Evolutionary conservation across 2,329 filamentous ascomycete species (phyloP).

Genomic region (Paecilomyces sp.): DNA sequence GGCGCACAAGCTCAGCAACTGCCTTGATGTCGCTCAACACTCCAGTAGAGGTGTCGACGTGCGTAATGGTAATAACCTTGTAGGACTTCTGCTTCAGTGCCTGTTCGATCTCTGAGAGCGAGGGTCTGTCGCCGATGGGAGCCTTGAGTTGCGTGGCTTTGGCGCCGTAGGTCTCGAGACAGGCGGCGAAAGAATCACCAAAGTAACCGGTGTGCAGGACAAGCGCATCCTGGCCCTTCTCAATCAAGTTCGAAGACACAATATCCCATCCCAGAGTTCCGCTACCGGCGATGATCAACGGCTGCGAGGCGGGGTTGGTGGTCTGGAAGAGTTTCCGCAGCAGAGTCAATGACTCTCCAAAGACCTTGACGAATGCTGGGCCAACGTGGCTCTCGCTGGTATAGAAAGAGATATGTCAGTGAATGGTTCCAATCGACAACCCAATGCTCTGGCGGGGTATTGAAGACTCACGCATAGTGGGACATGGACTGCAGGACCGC

Average conservation of each 20-base stretch:
- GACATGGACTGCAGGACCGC: constrained; percentile 89
- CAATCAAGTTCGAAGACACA: constrained; percentile 85
- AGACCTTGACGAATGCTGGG: constrained; percentile 77
- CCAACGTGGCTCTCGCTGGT: constrained; percentile 87
- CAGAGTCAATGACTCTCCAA: constrained; percentile 82
- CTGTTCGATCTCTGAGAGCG: constrained; percentile 79
- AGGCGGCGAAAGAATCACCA: constrained; percentile 88
- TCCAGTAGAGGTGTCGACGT: constrained; percentile 95
- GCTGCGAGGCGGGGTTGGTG: constrained; percentile 71
- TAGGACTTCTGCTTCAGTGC: constrained; percentile 85
- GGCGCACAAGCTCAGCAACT: constrained; percentile 73
- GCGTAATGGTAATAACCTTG: constrained; percentile 90
- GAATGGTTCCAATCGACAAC: neutral
- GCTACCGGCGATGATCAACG: constrained; percentile 88
- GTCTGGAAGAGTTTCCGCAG: constrained; percentile 93
- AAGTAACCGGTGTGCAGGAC: constrained; percentile 98
- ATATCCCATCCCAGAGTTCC: constrained; percentile 96
- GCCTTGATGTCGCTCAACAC: constrained; percentile 86
- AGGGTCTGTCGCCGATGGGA: constrained; percentile 78
- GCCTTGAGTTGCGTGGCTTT: constrained; percentile 86
- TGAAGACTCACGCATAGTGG: constrained; percentile 59
- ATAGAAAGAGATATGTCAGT: neutral
- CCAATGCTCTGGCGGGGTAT: neutral
- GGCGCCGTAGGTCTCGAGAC: constrained; percentile 83
- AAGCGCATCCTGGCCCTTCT: constrained; percentile 81